Percentiles rank a stretch among this genome's conserved stretches.
These are phyloP conservation scores for Aspergillus spinulosporus DNA, from an alignment of 2,329 filamentous ascomycete genomes.

Conservation along the genomic window DNA sequence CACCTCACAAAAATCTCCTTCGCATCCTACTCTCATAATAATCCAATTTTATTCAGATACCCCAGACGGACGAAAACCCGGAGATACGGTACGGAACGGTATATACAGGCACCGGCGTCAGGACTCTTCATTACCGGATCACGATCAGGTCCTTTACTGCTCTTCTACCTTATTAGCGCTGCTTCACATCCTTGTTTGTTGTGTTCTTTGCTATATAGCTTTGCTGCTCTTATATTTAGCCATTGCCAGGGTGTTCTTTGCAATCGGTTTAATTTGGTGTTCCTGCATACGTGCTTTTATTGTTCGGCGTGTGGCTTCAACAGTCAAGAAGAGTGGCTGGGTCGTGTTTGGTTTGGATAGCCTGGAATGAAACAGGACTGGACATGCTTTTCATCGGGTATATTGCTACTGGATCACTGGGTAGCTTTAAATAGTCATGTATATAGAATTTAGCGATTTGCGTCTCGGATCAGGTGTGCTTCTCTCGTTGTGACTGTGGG, in stretches of 20 bases:
- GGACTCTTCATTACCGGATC: slow-evolving; percentile 8
- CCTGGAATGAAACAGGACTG: background rate
- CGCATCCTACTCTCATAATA: slow-evolving; percentile 14
- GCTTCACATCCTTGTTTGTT: background rate
- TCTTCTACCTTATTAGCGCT: slow-evolving; percentile 1
- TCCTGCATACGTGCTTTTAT: background rate
- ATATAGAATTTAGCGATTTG: slow-evolving; percentile 3
- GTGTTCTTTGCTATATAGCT: background rate
- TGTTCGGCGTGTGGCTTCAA: slow-evolving; percentile 6
- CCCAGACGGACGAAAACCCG: slow-evolving; percentile 18
- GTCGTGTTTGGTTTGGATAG: background rate
- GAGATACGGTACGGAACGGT: slow-evolving; percentile 14
- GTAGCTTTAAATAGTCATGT: background rate
- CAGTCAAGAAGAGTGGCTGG: background rate
- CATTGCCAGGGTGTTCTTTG: background rate
- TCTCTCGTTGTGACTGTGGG: background rate
- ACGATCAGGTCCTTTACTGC: slow-evolving; percentile 6
- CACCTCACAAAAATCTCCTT: slow-evolving; percentile 2
- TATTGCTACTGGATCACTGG: background rate
- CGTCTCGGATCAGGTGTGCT: background rate
- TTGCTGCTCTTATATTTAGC: background rate
- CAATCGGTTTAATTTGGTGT: background rate
- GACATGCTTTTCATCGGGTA: background rate
- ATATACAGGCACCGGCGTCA: slow-evolving; percentile 28
- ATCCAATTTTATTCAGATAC: slow-evolving; percentile 26